Evolutionary conservation across 164 flowering plant species (phyloP).

Genomic region (Akebia trifoliata): DNA sequence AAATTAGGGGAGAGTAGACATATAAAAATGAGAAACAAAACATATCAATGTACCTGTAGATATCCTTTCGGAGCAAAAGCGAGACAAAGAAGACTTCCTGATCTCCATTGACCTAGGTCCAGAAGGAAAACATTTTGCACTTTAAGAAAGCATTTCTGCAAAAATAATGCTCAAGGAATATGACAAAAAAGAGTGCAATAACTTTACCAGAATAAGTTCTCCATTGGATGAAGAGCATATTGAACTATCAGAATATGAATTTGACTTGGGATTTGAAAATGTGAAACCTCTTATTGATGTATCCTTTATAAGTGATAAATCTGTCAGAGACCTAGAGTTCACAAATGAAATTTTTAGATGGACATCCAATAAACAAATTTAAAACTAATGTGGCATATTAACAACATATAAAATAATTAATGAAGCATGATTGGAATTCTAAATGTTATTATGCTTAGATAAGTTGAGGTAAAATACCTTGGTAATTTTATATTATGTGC

Average conservation of each 20-base stretch:
- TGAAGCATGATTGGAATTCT: not conserved
- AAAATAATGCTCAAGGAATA: not conserved
- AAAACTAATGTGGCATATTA: not conserved
- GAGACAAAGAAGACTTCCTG: constrained; percentile 70
- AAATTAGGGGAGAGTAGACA: not conserved
- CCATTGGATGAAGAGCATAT: constrained; percentile 61
- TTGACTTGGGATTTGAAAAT: constrained; percentile 32
- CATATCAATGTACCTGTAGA: constrained; percentile 46
- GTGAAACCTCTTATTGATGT: constrained; percentile 60
- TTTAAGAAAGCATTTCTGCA: not conserved
- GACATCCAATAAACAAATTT: not conserved
- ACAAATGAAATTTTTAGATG: constrained; percentile 5
- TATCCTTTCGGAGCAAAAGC: constrained; percentile 37
- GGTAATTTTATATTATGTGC: too few relatives aligned
- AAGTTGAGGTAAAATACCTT: too few relatives aligned
- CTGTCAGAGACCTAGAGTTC: constrained; percentile 73
- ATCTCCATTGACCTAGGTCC: constrained; percentile 63
- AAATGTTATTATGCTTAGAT: too few relatives aligned
- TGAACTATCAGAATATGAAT: constrained; percentile 30
- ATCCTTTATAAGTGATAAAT: constrained; percentile 62
- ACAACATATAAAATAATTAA: not conserved
- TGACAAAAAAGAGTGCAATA: not conserved
- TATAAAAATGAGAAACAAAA: not conserved
- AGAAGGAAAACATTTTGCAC: constrained; percentile 1
- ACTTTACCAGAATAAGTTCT: constrained; percentile 65